These are phyloP conservation scores for Bryum argenteum DNA, from an alignment of 225 moss, liverwort and hornwort species.

Conservation along the genomic window DNA sequence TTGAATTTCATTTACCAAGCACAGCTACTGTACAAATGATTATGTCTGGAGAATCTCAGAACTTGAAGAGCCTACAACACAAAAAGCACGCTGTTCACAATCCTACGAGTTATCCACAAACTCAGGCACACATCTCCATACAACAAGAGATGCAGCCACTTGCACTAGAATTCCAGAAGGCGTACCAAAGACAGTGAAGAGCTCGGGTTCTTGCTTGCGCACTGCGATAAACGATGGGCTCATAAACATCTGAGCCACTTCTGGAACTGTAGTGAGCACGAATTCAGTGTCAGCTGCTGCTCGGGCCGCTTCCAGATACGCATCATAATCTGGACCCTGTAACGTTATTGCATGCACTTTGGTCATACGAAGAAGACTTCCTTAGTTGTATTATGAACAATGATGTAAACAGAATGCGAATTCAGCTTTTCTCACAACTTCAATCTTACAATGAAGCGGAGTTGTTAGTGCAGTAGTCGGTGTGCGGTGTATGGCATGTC, in stretches of 20 bases:
- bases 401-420: too few relatives aligned
- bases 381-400: too few relatives aligned
- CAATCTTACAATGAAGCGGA: too few relatives aligned
- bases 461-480: too few relatives aligned
- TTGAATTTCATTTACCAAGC: too few relatives aligned
- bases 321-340: conserved; percentile 71
- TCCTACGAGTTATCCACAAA: not conserved
- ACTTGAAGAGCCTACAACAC: conserved; percentile 5
- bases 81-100: conserved; percentile 10
- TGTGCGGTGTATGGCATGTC: too few relatives aligned
- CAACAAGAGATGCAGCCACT: not conserved
- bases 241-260: conserved; percentile 56
- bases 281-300: conserved; percentile 61
- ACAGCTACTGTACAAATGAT: not conserved
- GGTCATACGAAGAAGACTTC: too few relatives aligned
- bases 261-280: conserved; percentile 57
- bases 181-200: conserved; percentile 57
- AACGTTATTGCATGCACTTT: conserved; percentile 11
- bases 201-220: conserved; percentile 62
- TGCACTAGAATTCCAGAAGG: not conserved
- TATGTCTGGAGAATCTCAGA: not conserved
- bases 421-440: too few relatives aligned
- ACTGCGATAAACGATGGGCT: conserved; percentile 58
- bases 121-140: not conserved
- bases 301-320: conserved; percentile 56